Evolutionary conservation across 129 eudicot species (phyloP), one percentile per base, ranked within the genome.

Genomic region (Chrysanthemum makinoi): DNA sequence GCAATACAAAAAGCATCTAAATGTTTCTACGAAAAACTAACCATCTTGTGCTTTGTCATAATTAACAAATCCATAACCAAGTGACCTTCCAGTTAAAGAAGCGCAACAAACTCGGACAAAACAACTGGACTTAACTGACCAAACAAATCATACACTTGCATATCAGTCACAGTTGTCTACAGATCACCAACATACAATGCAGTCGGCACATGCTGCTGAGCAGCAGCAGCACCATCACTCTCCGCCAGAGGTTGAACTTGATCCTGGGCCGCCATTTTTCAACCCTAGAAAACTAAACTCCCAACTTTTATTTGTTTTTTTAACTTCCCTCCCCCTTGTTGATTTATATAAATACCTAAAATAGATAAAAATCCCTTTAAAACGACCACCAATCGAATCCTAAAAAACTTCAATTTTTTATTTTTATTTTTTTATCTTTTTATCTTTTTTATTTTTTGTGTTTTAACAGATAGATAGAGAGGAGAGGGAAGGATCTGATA

Each of bases 251-350:
- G 72, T 73, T 73, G 77, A 51, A 63, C 70, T 50, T 73, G 77
- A 62, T 77, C 81, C 80, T 78, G 86, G 69, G 81, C 72, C 53
- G 85, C 91, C 87, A 81, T 83, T 65, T 72, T 81, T 46, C 60
- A 79, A 71, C 78, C 79, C 75, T 58, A 62, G 59, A 2, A 53
- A 60, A 15, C n/a, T 12, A 33, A n/a, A 61, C 50, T 57, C n/a
- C n/a, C 50, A 75, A 49, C 16, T 56, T 26, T 75, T 86, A 33
- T 71, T 66, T 71, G 66, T 20, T 60, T 33, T 66, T 44, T 82
- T 73, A n/a, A 86, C 81, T 90, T 90, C 88, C 83, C 86, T 79
- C 90, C 90, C 95, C 81, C 83, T 88, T 85, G 82, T 88, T 88
- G 71, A 52, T 49, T 20, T 18, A 10, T 65, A 70, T 30, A 8